Evolutionary conservation across 495 filamentous ascomycete genomes (phyloP), one percentile per base, ranked within the genome.

Genomic region (Parathielavia hyrcaniae): DNA sequence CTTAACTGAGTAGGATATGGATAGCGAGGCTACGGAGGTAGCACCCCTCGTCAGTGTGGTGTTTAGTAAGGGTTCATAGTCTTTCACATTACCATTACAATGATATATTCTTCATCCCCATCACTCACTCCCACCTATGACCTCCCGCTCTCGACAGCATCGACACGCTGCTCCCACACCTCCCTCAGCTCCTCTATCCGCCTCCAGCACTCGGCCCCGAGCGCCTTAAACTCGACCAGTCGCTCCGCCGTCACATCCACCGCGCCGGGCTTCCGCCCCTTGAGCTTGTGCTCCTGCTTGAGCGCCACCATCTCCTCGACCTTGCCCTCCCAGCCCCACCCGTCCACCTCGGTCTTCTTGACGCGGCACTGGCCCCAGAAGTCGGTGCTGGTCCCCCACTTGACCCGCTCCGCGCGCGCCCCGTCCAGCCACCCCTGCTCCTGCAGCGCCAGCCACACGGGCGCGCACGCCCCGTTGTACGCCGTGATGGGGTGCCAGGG

Each of bases 361-460:
- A 86, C 79, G 17, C 77, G 69, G 63, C 79, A 81, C 22, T 71
- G 55, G 0, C 92, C 91, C 43, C 69, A 58, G 16, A 73, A 62
- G 63, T 86, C 77, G 5, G 77, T 80, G 44, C 82, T 79, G 11
- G 84, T 87, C 6, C 93, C 93, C 92, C 92, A 98, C 76, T 98
- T 98, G 13, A 75, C 75, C 41, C 79, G 75, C 41, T 86, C 83
- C n/a, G 74, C 77, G 26, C 45, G 34, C 12, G 63, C 56, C 10
- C 76, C 76, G 63, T 90, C 86, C 30, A 98, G 73, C 41, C 75
- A 75, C 1, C 73, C 71, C 58, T 88, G 82, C n/a, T 83, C 71
- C 10, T 83, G 78, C 26, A 97, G 78, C 0, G 89, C 86, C 16
- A 95, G 73, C 85, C 88, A 96, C 40, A 87, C 83, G 0, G 89